These are phyloP conservation scores for Yarrowia divulgata DNA, from an alignment of 805 yeast species.

Conservation along the genomic window DNA sequence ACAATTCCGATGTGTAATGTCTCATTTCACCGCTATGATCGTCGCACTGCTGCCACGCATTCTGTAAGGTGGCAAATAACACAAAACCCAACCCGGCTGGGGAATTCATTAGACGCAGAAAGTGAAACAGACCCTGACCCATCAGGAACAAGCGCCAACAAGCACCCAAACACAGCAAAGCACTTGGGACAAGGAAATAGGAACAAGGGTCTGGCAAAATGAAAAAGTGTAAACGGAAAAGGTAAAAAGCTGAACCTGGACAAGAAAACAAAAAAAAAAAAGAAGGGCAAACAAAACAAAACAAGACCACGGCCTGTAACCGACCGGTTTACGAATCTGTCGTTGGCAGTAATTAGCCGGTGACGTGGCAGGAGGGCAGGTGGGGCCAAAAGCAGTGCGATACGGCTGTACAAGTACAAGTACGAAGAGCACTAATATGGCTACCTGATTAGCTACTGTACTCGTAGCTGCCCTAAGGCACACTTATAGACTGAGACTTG, in stretches of 20 bases:
- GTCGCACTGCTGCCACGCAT: neutral
- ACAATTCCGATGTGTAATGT: too few relatives aligned
- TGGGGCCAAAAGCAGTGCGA: too few relatives aligned
- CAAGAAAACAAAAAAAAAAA: neutral
- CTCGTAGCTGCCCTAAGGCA: too few relatives aligned
- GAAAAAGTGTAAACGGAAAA: too few relatives aligned
- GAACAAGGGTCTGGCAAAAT: neutral
- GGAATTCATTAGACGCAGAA: neutral
- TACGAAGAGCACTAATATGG: too few relatives aligned
- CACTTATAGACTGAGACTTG: too few relatives aligned
- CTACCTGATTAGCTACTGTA: too few relatives aligned
- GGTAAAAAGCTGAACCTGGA: too few relatives aligned
- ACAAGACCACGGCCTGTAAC: neutral
- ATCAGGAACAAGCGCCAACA: slow-evolving; percentile 37
- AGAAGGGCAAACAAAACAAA: neutral
- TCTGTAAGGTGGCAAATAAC: slow-evolving; percentile 15
- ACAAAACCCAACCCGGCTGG: neutral
- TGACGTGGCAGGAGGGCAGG: neutral
- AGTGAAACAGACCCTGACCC: slow-evolving; percentile 40
- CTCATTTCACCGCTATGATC: slow-evolving; percentile 11
- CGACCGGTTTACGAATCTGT: neutral
- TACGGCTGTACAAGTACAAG: too few relatives aligned
- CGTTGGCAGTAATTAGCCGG: neutral
- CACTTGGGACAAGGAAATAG: neutral
- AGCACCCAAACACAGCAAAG: neutral